phyloP scores from a whole-genome alignment of 2,329 filamentous ascomycete species.

The Raffaelea deltoideospora region DNA sequence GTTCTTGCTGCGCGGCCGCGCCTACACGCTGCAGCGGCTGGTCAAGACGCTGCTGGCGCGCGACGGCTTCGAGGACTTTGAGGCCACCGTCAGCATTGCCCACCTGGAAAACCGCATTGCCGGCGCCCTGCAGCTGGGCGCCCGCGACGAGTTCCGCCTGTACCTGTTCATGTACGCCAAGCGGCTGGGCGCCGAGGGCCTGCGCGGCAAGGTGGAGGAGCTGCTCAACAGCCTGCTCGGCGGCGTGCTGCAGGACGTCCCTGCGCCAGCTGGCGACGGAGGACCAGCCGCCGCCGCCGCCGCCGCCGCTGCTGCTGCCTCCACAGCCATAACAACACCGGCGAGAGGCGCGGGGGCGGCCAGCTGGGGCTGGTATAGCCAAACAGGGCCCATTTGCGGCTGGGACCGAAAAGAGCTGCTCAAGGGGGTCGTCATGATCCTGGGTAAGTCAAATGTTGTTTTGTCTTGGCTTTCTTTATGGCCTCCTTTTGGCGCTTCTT shows the following conservation, averaged over 20 bases:
- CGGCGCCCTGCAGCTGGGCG: slow-evolving; percentile 68
- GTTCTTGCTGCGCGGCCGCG: slow-evolving; percentile 77
- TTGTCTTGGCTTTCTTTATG: not conserved
- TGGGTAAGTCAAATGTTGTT: slow-evolving; percentile 58
- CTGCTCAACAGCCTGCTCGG: slow-evolving; percentile 70
- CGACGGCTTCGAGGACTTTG: slow-evolving; percentile 85
- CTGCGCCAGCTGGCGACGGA: slow-evolving; percentile 12
- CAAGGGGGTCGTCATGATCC: slow-evolving; percentile 79
- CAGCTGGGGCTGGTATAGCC: slow-evolving; percentile 45
- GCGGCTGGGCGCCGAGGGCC: slow-evolving; percentile 77
- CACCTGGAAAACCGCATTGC: slow-evolving; percentile 92
- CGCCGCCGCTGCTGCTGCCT: not conserved
- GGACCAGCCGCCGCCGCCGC: not conserved
- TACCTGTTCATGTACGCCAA: slow-evolving; percentile 99
- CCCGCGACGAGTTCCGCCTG: slow-evolving; percentile 81
- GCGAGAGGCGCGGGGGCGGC: slow-evolving; percentile 26
- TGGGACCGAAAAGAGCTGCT: slow-evolving; percentile 81
- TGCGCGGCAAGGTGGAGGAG: slow-evolving; percentile 83
- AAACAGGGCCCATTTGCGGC: slow-evolving; percentile 64
- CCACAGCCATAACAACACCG: slow-evolving; percentile 11
- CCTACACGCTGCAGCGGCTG: slow-evolving; percentile 79
- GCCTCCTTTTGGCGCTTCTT: not conserved
- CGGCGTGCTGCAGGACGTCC: slow-evolving; percentile 47
- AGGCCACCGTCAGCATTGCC: slow-evolving; percentile 80
- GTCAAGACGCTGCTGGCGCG: slow-evolving; percentile 78